Evolutionary conservation across 345 rosid genomes (phyloP).

Genomic region (Hibiscus trionum): DNA sequence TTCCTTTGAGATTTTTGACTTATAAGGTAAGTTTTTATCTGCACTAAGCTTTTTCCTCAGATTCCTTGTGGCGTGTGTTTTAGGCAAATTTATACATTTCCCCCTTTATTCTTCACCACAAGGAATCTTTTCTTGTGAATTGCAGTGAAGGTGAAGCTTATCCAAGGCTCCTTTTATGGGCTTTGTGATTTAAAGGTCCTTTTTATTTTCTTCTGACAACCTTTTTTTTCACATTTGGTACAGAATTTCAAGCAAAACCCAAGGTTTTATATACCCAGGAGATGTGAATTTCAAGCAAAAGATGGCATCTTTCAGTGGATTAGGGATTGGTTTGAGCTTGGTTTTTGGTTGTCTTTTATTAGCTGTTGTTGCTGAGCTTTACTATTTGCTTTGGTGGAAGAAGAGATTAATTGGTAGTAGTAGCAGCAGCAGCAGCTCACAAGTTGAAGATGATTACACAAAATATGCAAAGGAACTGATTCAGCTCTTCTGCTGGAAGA

Average conservation of each 20-base stretch:
- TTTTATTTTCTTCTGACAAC: not conserved
- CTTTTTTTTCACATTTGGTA: not conserved
- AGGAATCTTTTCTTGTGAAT: constrained; percentile 18
- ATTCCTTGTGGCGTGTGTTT: constrained; percentile 20
- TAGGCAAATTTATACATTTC: constrained; percentile 15
- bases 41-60: not conserved
- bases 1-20: not conserved
- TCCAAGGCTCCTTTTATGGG: not conserved
- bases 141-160: constrained; percentile 20
- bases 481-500: constrained; percentile 27
- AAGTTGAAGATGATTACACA: constrained; percentile 34
- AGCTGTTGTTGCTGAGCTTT: constrained; percentile 64
- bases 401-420: constrained; percentile 30
- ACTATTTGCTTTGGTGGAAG: constrained; percentile 80
- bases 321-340: constrained; percentile 64
- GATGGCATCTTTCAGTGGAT: constrained; percentile 57
- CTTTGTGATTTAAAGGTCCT: not conserved
- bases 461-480: constrained; percentile 52
- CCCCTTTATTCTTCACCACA: not conserved
- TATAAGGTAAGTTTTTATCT: constrained; percentile 15
- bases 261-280: constrained; percentile 16
- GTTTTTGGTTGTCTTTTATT: constrained; percentile 65
- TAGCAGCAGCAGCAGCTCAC: constrained; percentile 23
- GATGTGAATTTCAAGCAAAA: constrained; percentile 39
- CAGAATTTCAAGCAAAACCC: constrained; percentile 1